Conservation (phyloP, 257 asterid genomes). For the Nicotiana attenuata region DNA sequence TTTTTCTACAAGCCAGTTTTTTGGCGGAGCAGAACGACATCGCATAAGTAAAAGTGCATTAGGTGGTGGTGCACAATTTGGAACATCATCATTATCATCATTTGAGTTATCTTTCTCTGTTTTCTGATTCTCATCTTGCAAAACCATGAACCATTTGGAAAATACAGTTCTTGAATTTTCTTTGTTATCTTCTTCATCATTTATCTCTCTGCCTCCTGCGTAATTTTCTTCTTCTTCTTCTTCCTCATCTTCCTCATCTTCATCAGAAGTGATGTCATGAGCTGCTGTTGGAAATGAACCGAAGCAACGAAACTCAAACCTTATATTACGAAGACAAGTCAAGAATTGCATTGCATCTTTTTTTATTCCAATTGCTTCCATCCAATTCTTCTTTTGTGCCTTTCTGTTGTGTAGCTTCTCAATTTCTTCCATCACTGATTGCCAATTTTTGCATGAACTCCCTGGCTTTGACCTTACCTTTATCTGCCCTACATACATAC, state of each 20-base stretch:
- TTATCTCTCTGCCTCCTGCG: not conserved
- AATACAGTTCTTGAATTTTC: conserved; percentile 45
- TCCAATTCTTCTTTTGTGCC: conserved; percentile 50
- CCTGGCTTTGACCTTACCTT: conserved; percentile 37
- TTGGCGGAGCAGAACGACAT: conserved; percentile 84
- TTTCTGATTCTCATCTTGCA: conserved; percentile 43
- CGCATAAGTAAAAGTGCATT: conserved; percentile 81
- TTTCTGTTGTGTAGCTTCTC: conserved; percentile 57
- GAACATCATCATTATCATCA: not conserved
- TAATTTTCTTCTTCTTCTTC: conserved; percentile 15
- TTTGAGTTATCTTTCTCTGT: not conserved
- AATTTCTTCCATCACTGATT: conserved; percentile 90
- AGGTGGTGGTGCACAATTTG: conserved; percentile 40
- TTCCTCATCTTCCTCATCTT: conserved; percentile 42
- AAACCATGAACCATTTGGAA: conserved; percentile 84
- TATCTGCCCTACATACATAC: conserved; percentile 56
- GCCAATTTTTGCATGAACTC: conserved; percentile 74
- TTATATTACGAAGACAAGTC: conserved; percentile 54
- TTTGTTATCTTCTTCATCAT: conserved; percentile 14
- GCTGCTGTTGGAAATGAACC: conserved; percentile 55
- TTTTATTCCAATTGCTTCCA: conserved; percentile 64
- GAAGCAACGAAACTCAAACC: conserved; percentile 77
- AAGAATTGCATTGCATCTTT: conserved; percentile 77
- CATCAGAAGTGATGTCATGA: conserved; percentile 51
- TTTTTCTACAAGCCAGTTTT: conserved; percentile 60